Base-by-base conservation (phyloP, 140 eudicot species). In the Senecio squalidus region DNA sequence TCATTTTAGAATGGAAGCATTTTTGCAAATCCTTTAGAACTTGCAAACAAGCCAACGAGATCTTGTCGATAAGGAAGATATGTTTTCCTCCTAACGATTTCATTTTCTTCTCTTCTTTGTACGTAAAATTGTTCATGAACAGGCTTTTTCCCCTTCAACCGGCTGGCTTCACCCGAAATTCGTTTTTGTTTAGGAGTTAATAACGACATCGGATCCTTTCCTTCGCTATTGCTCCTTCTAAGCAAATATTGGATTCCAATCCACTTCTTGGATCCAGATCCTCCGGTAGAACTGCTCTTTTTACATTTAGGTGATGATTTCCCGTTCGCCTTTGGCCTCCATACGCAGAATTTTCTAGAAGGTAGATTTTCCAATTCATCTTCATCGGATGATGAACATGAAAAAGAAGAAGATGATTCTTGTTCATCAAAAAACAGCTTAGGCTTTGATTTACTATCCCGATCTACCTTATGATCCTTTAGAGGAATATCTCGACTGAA, bases 151-250 rank as follows among this genome's bases (percentile, higher is more conserved):
- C 58, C 39, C 61, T 66, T 73, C 36, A 44, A 54, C 55, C 67
- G 28, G 52, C 53, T 58, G 14, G 20, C 46, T n/a, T 20, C 55
- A 0, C 39, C 44, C 6, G 56, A 26, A 0, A 2, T 20, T 1
- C 38, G 10, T 56, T 46, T 15, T 23, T 23, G 69, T 13, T 68
- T 60, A 16, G 75, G 71, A 0, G 69, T 13, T 27, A 73, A 23
- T 17, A 86, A 75, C 27, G 74, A 66, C 24, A 60, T 66, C 9
- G 77, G 38, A 13, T 76, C 85, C 74, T 74, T 81, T 15, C 90
- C 91, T 5, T 84, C 95, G 38, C 77, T 79, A 9, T 75, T 74
- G 68, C 93, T 74, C 49, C 96, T 69, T 30, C 78, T 60, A 6
- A 82, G 58, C 63, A 82, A 62, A 61, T 77, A 70, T 10, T 40